Conservation (phyloP, 192 early-diverging fungal genomes). For the Spinellus fusiger region DNA sequence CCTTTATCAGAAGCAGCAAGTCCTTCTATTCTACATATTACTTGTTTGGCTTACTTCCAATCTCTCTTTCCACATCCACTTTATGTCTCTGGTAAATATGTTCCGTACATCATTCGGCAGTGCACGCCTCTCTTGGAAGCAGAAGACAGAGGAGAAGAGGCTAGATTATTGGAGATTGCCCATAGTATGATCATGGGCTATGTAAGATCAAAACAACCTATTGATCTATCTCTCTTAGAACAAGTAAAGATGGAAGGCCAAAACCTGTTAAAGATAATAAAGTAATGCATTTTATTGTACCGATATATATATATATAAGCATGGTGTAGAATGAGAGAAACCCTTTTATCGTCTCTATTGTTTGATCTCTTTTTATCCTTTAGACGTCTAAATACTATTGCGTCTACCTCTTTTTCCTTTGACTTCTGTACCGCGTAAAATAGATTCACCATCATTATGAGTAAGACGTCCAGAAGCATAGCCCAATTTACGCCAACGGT, state of each 20-base stretch:
- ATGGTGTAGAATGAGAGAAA: not conserved
- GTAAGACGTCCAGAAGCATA: slow-evolving; percentile 33
- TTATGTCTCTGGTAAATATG: slow-evolving; percentile 8
- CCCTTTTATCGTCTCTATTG: not conserved
- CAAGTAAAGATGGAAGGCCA: not conserved
- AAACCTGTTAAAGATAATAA: not conserved
- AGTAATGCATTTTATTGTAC: not conserved
- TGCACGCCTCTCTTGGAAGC: not conserved
- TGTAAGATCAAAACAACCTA: not conserved
- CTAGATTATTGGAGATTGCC: not conserved
- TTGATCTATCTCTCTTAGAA: not conserved
- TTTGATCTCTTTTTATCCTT: not conserved
- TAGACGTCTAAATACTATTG: slow-evolving; percentile 17
- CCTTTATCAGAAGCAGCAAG: not conserved
- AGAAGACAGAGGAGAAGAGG: not conserved
- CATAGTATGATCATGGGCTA: not conserved
- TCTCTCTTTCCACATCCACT: not conserved
- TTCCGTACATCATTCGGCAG: slow-evolving; percentile 7
- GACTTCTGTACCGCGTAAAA: slow-evolving; percentile 24
- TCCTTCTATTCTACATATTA: slow-evolving; percentile 2
- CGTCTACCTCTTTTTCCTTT: slow-evolving; percentile 29
- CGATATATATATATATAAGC: not conserved
- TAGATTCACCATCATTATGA: slow-evolving; percentile 4
- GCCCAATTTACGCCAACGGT: slow-evolving; percentile 77
- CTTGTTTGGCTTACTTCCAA: slow-evolving; percentile 3